Percentiles rank a stretch among this genome's conserved stretches.
Evolutionary conservation across 305 asterid species (phyloP).

Genomic region (Fraxinus albicans): DNA sequence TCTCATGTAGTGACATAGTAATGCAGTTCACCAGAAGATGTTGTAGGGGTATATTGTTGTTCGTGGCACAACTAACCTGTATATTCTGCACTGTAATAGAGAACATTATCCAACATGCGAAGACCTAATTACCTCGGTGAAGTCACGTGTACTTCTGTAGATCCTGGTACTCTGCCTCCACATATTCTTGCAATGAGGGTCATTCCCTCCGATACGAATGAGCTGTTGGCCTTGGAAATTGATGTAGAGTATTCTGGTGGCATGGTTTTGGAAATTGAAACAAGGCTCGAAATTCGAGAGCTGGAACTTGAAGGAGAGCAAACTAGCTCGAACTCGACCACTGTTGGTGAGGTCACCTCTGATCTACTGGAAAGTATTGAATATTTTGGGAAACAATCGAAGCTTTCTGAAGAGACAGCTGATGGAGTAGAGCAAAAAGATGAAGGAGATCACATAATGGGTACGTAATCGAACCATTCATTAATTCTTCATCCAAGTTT

Average conservation of each 20-base stretch:
- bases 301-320: constrained; percentile 65
- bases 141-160: constrained; percentile 69
- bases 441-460: constrained; percentile 50
- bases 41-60: constrained; percentile 17
- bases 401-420: constrained; percentile 45
- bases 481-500: constrained; percentile 15
- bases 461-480: constrained; percentile 33
- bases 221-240: constrained; percentile 78
- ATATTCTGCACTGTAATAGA: constrained; percentile 45
- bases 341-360: constrained; percentile 62
- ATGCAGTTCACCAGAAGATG: background rate
- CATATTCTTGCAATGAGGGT: constrained; percentile 83
- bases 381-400: constrained; percentile 52
- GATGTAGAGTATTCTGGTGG: constrained; percentile 86
- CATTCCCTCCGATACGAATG: constrained; percentile 81
- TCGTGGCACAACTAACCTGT: constrained; percentile 16
- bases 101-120: constrained; percentile 71
- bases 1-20: constrained; percentile 3
- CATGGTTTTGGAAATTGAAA: constrained; percentile 64
- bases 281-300: constrained; percentile 87
- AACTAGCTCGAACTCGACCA: constrained; percentile 39
- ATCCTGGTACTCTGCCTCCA: constrained; percentile 92
- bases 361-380: constrained; percentile 80
- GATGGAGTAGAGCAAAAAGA: constrained; percentile 41
- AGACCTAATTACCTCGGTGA: constrained; percentile 84